Base-by-base conservation (phyloP, 768 basidiomycete species). In the Tulasnella sp. region DNA sequence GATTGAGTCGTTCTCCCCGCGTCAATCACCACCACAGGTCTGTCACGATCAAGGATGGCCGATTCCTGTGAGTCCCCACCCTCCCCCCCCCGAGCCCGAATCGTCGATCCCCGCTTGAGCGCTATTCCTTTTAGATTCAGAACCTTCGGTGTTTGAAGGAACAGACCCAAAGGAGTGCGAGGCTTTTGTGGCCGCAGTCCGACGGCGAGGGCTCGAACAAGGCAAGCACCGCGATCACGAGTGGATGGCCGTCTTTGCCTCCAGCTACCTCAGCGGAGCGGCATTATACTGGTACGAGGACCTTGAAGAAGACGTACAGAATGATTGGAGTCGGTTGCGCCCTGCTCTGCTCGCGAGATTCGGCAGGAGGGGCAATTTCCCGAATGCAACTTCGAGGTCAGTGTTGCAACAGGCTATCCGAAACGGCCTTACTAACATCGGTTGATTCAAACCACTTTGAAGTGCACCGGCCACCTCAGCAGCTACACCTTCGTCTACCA, bases 231-330 rank as follows among this genome's bases (percentile, higher is more conserved):
- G 52, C 2, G 74, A 75, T 19, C 31, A 46, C 24, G 44, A 46
- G 5, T 75, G 74, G 74, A 48, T 75, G 74, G 44, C 74, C 1
- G 74, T 2, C 31, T 27, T 46, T 3, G 74, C 44, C 2, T 75
- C 42, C 10, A n/a, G 9, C 16, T 52, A 52, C n/a, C n/a, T 75
- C 8, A n/a, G 1, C 27, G 74, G 52, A 31, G 74, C 48, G 14
- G 74, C 74, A 40, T 36, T 75, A 2, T 44, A 75, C 18, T 75
- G 74, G 74, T 75, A 40, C 19, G 74, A 75, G 7, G 31, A 46
- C 16, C 74, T 75, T 3, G 74, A 75, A 16, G 39, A 44, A 9
- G 3, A n/a, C 2, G 27, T 52, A 10, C 42, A 52, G 74, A 36
- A 48, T n/a, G 44, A 75, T 75, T 75, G 74, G 74, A 19, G 44